Evolutionary conservation across 164 flowering plant species (phyloP), one percentile per base, ranked within the genome.

Genomic region (Buxus sempervirens): DNA sequence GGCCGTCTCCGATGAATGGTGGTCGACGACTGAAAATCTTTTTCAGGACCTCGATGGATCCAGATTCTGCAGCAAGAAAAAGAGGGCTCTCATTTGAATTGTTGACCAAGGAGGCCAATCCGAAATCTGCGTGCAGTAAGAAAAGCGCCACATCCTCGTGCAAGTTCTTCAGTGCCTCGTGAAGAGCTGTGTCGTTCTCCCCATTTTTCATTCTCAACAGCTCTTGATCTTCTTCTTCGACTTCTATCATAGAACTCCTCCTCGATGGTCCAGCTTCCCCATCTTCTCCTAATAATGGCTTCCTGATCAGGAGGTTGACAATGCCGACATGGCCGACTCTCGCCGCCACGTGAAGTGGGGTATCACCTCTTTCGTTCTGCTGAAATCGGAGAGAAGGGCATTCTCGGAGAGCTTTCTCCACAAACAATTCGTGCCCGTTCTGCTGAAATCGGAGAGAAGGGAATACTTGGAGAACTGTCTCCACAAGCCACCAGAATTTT

Each of bases 271-370:
- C n/a, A n/a, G n/a, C n/a, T n/a, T n/a, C n/a, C n/a, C n/a, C n/a
- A n/a, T n/a, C n/a, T n/a, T n/a, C n/a, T n/a, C n/a, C n/a, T n/a
- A n/a, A n/a, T n/a, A 51, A 49, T 22, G 19, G 18, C 25, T 42
- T 24, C n/a, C n/a, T 13, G 5, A 71, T 60, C 0, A 71, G 64
- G 25, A 60, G 23, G 18, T 60, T 25, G 7, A 61, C 75, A n/a
- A 60, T 24, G 18, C 26, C 55, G 5, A 61, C 23, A 16, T 62
- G 62, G 4, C 75, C 71, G 3, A 19, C 20, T 42, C 63, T 19
- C 0, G 75, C 61, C 24, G 75, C 70, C 10, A 72, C 62, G 24
- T 72, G 75, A 6, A 72, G 71, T 16, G 67, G 66, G 68, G 49
- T 66, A 22, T 67, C 67, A 8, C 71, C 71, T 22, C 57, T 26